phyloP scores from a whole-genome alignment of 129 eudicot genomes.

The Rutidosis leptorrhynchoides region DNA sequence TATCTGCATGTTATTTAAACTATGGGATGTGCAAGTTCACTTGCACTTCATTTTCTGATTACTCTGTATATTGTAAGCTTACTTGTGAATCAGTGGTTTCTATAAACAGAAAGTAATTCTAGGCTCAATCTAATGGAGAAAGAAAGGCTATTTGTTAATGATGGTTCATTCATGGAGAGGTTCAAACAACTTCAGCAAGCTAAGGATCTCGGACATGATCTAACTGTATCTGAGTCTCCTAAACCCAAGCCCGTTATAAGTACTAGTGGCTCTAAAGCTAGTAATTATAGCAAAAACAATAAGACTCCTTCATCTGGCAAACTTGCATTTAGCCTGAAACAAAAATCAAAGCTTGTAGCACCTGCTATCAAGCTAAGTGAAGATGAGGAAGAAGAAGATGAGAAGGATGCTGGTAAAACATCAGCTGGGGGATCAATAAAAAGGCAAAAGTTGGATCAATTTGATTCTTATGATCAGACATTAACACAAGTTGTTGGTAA shows the following conservation, averaged over 20 bases:
- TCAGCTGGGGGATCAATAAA: slow-evolving; percentile 54
- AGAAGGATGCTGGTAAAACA: slow-evolving; percentile 40
- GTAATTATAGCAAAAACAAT: slow-evolving; percentile 34
- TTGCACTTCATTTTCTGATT: slow-evolving; percentile 27
- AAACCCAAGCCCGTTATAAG: slow-evolving; percentile 53
- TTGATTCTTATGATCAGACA: slow-evolving; percentile 39
- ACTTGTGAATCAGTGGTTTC: slow-evolving; percentile 59
- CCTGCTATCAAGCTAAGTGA: slow-evolving; percentile 88
- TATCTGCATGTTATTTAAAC: not conserved
- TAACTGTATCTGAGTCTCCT: slow-evolving; percentile 34
- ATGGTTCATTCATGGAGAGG: slow-evolving; percentile 96
- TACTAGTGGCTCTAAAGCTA: slow-evolving; percentile 29
- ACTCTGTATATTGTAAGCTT: slow-evolving; percentile 51
- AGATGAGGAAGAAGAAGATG: slow-evolving; percentile 87
- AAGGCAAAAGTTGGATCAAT: slow-evolving; percentile 63
- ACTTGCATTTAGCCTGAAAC: slow-evolving; percentile 95
- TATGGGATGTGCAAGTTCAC: not conserved
- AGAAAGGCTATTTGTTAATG: slow-evolving; percentile 73
- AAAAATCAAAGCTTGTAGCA: slow-evolving; percentile 79
- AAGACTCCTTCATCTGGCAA: slow-evolving; percentile 65
- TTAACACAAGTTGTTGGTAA: slow-evolving; percentile 81
- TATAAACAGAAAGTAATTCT: slow-evolving; percentile 44
- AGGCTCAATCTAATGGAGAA: slow-evolving; percentile 61
- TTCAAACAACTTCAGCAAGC: slow-evolving; percentile 84
- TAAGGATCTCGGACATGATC: slow-evolving; percentile 38